Evolutionary conservation across 257 asterid genomes (phyloP).

Genomic region (Henckelia pumila): DNA sequence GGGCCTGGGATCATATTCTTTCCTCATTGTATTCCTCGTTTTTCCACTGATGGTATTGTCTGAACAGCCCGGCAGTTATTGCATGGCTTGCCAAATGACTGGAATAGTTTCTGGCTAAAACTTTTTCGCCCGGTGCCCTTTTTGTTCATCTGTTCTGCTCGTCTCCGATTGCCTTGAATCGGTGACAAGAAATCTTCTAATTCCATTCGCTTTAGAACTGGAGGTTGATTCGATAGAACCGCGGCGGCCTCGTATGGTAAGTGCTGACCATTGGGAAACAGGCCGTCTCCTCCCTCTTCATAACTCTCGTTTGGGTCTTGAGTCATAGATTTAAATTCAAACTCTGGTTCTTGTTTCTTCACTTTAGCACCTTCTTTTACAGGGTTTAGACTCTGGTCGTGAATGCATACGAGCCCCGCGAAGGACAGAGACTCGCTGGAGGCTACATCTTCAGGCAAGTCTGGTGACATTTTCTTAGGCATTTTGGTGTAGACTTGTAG

Average conservation of each 20-base stretch:
- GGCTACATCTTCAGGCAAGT: conserved; percentile 25
- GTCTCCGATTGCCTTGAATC: conserved; percentile 12
- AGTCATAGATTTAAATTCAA: conserved; percentile 28
- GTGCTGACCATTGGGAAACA: conserved; percentile 19
- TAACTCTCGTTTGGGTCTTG: not conserved
- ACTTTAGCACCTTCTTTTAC: conserved; percentile 18
- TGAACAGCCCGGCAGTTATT: conserved; percentile 31
- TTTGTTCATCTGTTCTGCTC: conserved; percentile 19
- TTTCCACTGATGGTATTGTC: conserved; percentile 15
- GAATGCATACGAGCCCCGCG: conserved; percentile 31
- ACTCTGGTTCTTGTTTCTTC: conserved; percentile 15
- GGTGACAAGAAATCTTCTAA: conserved; percentile 10
- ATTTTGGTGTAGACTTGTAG: conserved; percentile 5
- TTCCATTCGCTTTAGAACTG: not conserved
- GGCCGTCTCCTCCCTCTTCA: conserved; percentile 16
- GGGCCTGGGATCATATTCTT: not conserved
- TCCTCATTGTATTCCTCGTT: conserved; percentile 16
- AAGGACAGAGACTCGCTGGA: conserved; percentile 41
- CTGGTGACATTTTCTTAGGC: conserved; percentile 21
- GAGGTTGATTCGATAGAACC: conserved; percentile 6
- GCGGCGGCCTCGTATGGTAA: conserved; percentile 4
- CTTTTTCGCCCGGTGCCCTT: conserved; percentile 19
- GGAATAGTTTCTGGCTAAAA: conserved; percentile 32
- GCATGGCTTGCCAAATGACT: conserved; percentile 32
- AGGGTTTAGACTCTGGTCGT: conserved; percentile 22